Conservation (phyloP, 2,329 filamentous ascomycete species). For the Talaromyces sp. region DNA sequence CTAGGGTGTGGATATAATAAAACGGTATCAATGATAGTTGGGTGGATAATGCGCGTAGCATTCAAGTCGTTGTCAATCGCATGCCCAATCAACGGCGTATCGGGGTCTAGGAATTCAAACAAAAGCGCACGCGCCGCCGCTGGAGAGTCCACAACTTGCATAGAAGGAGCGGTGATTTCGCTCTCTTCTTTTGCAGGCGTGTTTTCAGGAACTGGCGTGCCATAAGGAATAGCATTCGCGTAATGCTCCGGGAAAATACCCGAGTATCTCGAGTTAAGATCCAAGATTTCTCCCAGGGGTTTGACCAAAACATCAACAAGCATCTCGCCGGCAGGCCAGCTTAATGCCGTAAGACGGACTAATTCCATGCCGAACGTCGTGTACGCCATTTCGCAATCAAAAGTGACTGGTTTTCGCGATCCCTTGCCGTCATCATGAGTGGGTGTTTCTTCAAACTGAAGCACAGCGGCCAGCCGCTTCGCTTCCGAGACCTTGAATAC, state of each 20-base stretch:
- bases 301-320: conserved; percentile 81
- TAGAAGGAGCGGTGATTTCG: conserved; percentile 31
- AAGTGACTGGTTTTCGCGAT: conserved; percentile 56
- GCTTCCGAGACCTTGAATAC: conserved; percentile 81
- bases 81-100: conserved; percentile 84
- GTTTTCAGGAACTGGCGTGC: conserved; percentile 21
- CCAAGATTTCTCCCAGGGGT: conserved; percentile 76
- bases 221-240: conserved; percentile 59
- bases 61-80: conserved; percentile 96
- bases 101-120: conserved; percentile 67
- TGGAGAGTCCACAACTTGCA: conserved; percentile 74
- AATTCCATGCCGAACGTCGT: conserved; percentile 85
- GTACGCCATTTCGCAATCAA: conserved; percentile 98
- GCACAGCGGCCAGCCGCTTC: conserved; percentile 69
- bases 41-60: conserved; percentile 76
- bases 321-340: conserved; percentile 73
- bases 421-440: conserved; percentile 24
- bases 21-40: conserved; percentile 78
- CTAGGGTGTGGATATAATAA: conserved; percentile 74
- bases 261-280: conserved; percentile 88
- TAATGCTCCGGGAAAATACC: conserved; percentile 79
- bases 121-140: conserved; percentile 70
- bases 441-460: conserved; percentile 79
- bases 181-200: conserved; percentile 15
- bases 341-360: conserved; percentile 80